Percentiles rank a stretch among this genome's conserved stretches.
These are phyloP conservation scores for Carpinus fangiana DNA, from an alignment of 306 rosid genomes.

Conservation along the genomic window DNA sequence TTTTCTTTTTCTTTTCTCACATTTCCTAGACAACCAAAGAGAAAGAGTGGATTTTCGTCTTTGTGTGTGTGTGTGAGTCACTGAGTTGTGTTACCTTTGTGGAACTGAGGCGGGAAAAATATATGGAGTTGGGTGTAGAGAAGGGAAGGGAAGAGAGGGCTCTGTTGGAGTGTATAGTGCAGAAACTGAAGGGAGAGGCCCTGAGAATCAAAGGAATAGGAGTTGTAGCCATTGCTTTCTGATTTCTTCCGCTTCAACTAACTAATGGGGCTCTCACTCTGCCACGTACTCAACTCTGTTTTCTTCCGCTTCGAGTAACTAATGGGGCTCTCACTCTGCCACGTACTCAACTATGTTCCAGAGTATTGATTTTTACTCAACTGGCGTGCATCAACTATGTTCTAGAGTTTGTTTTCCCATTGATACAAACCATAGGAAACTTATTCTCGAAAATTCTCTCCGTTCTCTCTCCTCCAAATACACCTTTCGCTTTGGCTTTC, in stretches of 20 bases:
- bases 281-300: conserved; percentile 37
- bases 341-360: no score
- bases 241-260: conserved; percentile 18
- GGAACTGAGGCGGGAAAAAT: conserved; percentile 42
- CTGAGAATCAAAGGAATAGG: conserved; percentile 34
- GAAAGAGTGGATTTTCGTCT: background rate
- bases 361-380: no score
- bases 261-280: conserved; percentile 7
- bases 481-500: no score
- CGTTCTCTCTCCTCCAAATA: no score
- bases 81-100: conserved; percentile 40
- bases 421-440: no score
- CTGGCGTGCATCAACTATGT: no score
- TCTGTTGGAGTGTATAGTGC: conserved; percentile 18
- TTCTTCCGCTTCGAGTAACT: no score
- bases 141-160: conserved; percentile 19
- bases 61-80: background rate
- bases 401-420: no score
- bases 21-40: conserved; percentile 1
- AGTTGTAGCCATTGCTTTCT: conserved; percentile 56
- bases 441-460: no score
- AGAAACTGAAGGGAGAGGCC: conserved; percentile 26
- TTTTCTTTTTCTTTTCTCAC: background rate
- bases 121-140: conserved; percentile 27
- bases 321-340: no score